A percentile compares a stretch with the other conserved stretches of the same genome.
phyloP scores from a whole-genome alignment of 1,284 basidiomycete genomes.

The Testicularia cyperi region DNA sequence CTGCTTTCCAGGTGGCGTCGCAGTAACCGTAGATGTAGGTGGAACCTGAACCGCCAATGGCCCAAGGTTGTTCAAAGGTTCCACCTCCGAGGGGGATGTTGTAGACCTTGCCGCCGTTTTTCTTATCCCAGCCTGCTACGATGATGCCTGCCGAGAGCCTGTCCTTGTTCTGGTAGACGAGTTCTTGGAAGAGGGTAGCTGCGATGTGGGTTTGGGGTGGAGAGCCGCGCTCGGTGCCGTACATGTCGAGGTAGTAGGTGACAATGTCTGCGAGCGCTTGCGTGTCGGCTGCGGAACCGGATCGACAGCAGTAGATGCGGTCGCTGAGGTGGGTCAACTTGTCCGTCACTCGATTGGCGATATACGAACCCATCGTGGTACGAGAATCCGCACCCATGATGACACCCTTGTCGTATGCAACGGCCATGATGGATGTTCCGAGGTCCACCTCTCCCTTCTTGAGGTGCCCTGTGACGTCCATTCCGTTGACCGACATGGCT shows the following conservation, averaged over 20 bases:
- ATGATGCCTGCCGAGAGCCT: constrained; percentile 88
- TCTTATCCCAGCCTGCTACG: constrained; percentile 95
- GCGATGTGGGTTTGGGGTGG: constrained; percentile 79
- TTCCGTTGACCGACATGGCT: constrained; percentile 36
- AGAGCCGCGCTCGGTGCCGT: constrained; percentile 73
- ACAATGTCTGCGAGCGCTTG: constrained; percentile 91
- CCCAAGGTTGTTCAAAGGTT: constrained; percentile 57
- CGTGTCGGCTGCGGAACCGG: constrained; percentile 95
- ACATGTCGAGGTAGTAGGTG: constrained; percentile 81
- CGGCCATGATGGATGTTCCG: constrained; percentile 95
- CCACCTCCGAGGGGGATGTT: constrained; percentile 66
- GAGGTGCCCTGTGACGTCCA: constrained; percentile 43
- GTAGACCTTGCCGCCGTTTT: constrained; percentile 89
- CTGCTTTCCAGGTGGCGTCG: constrained; percentile 93
- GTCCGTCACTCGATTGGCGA: constrained; percentile 97
- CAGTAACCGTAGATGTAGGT: constrained; percentile 99
- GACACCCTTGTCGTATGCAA: constrained; percentile 91
- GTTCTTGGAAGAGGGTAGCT: constrained; percentile 79
- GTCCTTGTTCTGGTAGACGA: constrained; percentile 92
- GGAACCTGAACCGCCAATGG: constrained; percentile 72
- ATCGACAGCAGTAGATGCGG: constrained; percentile 97
- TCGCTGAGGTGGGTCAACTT: constrained; percentile 96
- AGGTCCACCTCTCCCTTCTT: constrained; percentile 60
- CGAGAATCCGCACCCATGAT: constrained; percentile 95
- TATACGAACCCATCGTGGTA: constrained; percentile 94